Conservation (phyloP, 345 rosid species). For the Eucalyptus virginea region DNA sequence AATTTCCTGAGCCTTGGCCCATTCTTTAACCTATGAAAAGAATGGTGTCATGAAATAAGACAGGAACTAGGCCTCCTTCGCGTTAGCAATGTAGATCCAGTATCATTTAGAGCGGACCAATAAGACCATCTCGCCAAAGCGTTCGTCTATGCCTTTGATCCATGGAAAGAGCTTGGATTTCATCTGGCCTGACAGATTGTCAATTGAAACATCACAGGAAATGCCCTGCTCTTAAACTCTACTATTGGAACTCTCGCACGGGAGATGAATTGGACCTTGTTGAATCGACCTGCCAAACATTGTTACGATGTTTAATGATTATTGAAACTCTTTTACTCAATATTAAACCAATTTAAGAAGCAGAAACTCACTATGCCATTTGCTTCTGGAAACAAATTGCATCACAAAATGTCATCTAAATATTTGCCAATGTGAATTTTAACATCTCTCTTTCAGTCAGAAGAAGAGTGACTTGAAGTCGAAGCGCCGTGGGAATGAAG, state of each 20-base stretch:
- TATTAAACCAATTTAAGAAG: not conserved
- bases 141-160: slow-evolving; percentile 65
- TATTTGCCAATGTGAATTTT: not conserved
- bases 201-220: slow-evolving; percentile 77
- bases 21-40: slow-evolving; percentile 70
- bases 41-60: not conserved
- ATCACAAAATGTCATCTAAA: not conserved
- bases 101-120: slow-evolving; percentile 23
- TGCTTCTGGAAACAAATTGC: not conserved
- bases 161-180: slow-evolving; percentile 68
- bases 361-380: not conserved
- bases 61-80: not conserved
- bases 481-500: not conserved
- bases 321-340: not conserved
- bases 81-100: not conserved
- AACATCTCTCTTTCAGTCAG: not conserved
- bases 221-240: slow-evolving; percentile 46
- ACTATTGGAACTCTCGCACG: slow-evolving; percentile 76
- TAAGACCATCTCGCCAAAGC: slow-evolving; percentile 66
- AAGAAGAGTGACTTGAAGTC: not conserved
- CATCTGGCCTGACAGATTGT: slow-evolving; percentile 55
- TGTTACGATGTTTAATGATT: not conserved
- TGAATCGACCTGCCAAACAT: slow-evolving; percentile 29
- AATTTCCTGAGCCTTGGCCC: slow-evolving; percentile 78
- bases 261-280: slow-evolving; percentile 33